Conservation (phyloP, 169 alveolate species). For the Cryptosporidium sp. region DNA sequence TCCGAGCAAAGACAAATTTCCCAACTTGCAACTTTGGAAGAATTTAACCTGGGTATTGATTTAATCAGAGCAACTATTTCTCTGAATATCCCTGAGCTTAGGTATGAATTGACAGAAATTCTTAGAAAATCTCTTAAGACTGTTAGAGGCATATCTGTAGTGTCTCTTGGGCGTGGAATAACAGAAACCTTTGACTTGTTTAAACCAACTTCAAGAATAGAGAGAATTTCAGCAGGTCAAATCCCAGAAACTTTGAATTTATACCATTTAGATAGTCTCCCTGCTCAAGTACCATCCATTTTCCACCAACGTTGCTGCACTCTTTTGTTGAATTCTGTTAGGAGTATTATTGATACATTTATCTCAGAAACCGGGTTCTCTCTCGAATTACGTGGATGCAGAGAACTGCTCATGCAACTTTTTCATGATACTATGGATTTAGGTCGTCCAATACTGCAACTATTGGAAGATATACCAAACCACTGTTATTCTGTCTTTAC, state of each 20-base stretch:
- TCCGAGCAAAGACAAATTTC: constrained; percentile 22
- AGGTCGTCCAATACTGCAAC: constrained; percentile 74
- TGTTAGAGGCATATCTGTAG: constrained; percentile 56
- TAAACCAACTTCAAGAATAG: constrained; percentile 51
- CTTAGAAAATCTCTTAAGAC: constrained; percentile 52
- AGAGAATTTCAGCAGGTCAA: constrained; percentile 57
- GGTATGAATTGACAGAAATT: constrained; percentile 13
- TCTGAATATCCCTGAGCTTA: neutral
- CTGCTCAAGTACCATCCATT: constrained; percentile 70
- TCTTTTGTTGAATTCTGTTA: constrained; percentile 37
- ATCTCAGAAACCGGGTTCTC: constrained; percentile 31
- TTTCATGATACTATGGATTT: constrained; percentile 72
- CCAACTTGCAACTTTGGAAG: constrained; percentile 63
- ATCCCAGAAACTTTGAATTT: constrained; percentile 27
- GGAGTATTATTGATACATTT: constrained; percentile 52
- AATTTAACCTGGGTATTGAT: constrained; percentile 43
- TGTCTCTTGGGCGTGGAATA: constrained; percentile 71
- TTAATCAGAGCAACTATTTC: constrained; percentile 26
- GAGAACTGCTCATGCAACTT: constrained; percentile 64
- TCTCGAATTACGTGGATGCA: constrained; percentile 32
- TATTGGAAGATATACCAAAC: constrained; percentile 65
- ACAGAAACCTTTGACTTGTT: constrained; percentile 62
- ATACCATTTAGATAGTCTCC: constrained; percentile 46
- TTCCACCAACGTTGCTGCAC: constrained; percentile 61
- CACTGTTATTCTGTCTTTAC: constrained; percentile 57